Conservation (phyloP, 1,284 basidiomycete species). For the Somion occarium region DNA sequence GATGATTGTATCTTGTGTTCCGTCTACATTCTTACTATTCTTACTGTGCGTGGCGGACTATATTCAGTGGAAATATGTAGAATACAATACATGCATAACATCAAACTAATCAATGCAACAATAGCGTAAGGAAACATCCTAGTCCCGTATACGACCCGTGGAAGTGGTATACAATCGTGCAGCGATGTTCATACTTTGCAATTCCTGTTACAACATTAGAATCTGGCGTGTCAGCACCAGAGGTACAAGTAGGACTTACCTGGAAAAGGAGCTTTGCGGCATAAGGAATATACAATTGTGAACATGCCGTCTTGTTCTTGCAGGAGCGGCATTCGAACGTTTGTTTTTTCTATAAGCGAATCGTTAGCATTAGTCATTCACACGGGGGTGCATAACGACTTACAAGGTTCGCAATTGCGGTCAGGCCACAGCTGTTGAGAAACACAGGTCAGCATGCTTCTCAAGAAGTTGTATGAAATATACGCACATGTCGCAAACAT, state of each 20-base stretch:
- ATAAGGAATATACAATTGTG: conserved; percentile 88
- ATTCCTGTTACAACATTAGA: conserved; percentile 45
- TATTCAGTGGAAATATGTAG: conserved; percentile 40
- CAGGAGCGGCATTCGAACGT: conserved; percentile 88
- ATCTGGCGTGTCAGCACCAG: background rate
- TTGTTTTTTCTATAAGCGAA: conserved; percentile 70
- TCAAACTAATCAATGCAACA: conserved; percentile 13
- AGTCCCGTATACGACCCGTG: conserved; percentile 76
- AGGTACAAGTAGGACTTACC: conserved; percentile 35
- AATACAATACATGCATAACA: conserved; percentile 45
- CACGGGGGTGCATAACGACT: conserved; percentile 22
- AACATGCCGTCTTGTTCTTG: conserved; percentile 93
- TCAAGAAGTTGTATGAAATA: conserved; percentile 1
- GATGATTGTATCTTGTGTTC: conserved; percentile 20
- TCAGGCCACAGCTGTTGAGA: conserved; percentile 76
- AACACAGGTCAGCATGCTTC: conserved; percentile 9
- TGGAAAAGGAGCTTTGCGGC: conserved; percentile 92
- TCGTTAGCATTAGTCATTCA: conserved; percentile 7
- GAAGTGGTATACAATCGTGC: conserved; percentile 80
- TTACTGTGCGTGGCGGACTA: conserved; percentile 4
- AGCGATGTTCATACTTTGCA: conserved; percentile 91
- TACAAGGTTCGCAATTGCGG: conserved; percentile 90
- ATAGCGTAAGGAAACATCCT: conserved; percentile 13
- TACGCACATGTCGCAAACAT: conserved; percentile 91
- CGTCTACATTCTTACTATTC: background rate